phyloP scores from a whole-genome alignment of 1,139 yeast species.

The Kazachstania sp. region DNA sequence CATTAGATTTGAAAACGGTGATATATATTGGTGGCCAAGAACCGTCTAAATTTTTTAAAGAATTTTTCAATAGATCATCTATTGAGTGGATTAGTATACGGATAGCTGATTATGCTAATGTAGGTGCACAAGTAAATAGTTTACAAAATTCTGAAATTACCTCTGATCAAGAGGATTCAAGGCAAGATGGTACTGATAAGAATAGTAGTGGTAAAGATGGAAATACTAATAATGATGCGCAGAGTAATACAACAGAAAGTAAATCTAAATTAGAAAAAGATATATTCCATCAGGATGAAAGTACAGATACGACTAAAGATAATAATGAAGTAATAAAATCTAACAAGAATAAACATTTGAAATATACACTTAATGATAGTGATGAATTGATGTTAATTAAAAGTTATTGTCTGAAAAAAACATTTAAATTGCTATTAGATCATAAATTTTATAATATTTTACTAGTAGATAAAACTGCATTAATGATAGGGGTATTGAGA shows the following conservation, averaged over 20 bases:
- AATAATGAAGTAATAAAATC: slow-evolving; percentile 1
- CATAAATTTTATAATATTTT: slow-evolving; percentile 58
- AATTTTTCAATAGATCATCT: slow-evolving; percentile 28
- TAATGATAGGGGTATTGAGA: slow-evolving; percentile 71
- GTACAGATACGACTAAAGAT: background rate
- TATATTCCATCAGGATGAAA: background rate
- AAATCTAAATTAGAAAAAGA: background rate
- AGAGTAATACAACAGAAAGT: background rate
- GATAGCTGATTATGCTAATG: slow-evolving; percentile 23
- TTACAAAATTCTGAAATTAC: background rate
- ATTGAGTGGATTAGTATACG: slow-evolving; percentile 27
- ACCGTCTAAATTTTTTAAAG: slow-evolving; percentile 43
- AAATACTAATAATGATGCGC: background rate
- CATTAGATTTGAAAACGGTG: slow-evolving; percentile 49
- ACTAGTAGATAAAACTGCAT: slow-evolving; percentile 70
- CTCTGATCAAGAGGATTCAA: background rate
- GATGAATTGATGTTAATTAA: slow-evolving; percentile 71
- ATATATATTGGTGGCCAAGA: slow-evolving; percentile 64
- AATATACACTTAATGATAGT: slow-evolving; percentile 24
- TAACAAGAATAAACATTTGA: background rate
- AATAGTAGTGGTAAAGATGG: background rate
- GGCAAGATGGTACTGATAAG: background rate
- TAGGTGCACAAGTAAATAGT: slow-evolving; percentile 4
- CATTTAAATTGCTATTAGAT: slow-evolving; percentile 56
- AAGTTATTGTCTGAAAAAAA: slow-evolving; percentile 45